A percentile compares a stretch with the other conserved stretches of the same genome.
These are phyloP conservation scores for Auxenochlorella pyrenoidosa DNA, from an alignment of 139 green algal species.

Conservation along the genomic window DNA sequence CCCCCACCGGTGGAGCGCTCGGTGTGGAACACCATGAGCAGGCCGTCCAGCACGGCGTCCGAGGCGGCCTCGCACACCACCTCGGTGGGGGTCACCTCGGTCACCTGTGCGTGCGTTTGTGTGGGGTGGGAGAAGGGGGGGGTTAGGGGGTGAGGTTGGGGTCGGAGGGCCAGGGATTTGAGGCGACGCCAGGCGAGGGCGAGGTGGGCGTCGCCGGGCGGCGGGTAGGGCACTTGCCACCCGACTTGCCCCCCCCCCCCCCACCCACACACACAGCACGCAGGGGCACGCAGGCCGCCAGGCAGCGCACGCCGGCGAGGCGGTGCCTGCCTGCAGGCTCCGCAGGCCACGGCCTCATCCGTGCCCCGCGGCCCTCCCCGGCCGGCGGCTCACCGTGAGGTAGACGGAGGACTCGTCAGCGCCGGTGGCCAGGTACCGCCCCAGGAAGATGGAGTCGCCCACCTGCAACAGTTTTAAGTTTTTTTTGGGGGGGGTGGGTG, in stretches of 20 bases:
- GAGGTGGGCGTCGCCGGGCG: neutral
- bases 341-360: too few relatives aligned
- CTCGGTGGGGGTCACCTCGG: slow-evolving; percentile 60
- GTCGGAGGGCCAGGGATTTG: neutral
- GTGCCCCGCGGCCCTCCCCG: neutral
- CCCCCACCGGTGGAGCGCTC: slow-evolving; percentile 64
- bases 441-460: slow-evolving; percentile 91
- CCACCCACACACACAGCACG: too few relatives aligned
- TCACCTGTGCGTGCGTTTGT: slow-evolving; percentile 54
- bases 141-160: neutral
- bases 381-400: slow-evolving; percentile 66
- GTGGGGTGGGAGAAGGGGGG: neutral
- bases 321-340: too few relatives aligned
- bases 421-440: slow-evolving; percentile 91
- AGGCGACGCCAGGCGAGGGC: neutral
- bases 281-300: too few relatives aligned
- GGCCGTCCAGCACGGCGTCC: slow-evolving; percentile 80
- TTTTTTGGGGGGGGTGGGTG: neutral
- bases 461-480: neutral
- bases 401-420: slow-evolving; percentile 85
- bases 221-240: neutral
- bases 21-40: slow-evolving; percentile 94
- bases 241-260: neutral
- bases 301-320: too few relatives aligned
- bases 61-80: slow-evolving; percentile 83